Conservation (phyloP, 2,329 filamentous ascomycete species). For the Ambrosiella cleistominuta region DNA sequence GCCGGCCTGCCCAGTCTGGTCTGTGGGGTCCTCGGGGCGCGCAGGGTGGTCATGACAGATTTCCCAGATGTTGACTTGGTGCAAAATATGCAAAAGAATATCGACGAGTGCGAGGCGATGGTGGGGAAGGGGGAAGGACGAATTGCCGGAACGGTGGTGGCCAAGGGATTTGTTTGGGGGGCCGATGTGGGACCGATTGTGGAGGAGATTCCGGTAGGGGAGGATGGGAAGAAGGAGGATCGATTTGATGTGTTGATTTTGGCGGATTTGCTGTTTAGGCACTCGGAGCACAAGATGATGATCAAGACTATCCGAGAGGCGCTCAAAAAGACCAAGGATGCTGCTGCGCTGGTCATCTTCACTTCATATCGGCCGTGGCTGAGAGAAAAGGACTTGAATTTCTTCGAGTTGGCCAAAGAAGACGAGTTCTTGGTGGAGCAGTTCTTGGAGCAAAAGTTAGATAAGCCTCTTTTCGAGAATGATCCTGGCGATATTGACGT, state of each 20-base stretch:
- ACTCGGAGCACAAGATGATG: slow-evolving; percentile 68
- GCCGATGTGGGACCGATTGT: slow-evolving; percentile 41
- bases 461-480: slow-evolving; percentile 74
- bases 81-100: slow-evolving; percentile 60
- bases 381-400: slow-evolving; percentile 63
- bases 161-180: slow-evolving; percentile 74
- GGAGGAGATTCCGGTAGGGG: slow-evolving; percentile 30
- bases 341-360: slow-evolving; percentile 73
- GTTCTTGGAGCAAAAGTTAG: slow-evolving; percentile 65
- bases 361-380: slow-evolving; percentile 89
- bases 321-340: slow-evolving; percentile 35
- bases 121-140: slow-evolving; percentile 19
- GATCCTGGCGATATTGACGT: slow-evolving; percentile 72
- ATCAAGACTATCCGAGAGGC: slow-evolving; percentile 53
- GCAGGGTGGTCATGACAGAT: slow-evolving; percentile 62
- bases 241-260: slow-evolving; percentile 70
- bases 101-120: slow-evolving; percentile 34
- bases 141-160: slow-evolving; percentile 28
- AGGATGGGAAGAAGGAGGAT: slow-evolving; percentile 13
- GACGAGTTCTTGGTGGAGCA: slow-evolving; percentile 62
- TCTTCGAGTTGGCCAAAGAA: slow-evolving; percentile 61
- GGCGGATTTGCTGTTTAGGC: slow-evolving; percentile 80
- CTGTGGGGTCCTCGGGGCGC: slow-evolving; percentile 54
- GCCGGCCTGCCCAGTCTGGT: slow-evolving; percentile 71
- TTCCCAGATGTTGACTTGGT: slow-evolving; percentile 78